Percentiles rank a stretch among this genome's conserved stretches.
These are phyloP conservation scores for Fusarium begoniae DNA, from an alignment of 2,329 filamentous ascomycete genomes.

Conservation along the genomic window DNA sequence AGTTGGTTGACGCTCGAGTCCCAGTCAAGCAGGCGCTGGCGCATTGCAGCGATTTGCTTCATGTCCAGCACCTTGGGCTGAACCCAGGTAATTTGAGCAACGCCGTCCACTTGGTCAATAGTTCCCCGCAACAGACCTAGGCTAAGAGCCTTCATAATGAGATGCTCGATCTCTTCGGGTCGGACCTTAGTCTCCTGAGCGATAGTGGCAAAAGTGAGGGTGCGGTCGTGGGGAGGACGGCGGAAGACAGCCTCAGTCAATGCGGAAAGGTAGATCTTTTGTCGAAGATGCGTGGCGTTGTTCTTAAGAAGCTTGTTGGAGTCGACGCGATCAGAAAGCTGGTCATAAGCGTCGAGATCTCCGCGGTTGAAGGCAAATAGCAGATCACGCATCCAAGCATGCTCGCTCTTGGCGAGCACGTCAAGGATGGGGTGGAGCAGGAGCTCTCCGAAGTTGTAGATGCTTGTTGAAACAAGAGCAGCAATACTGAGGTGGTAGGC, in stretches of 20 bases:
- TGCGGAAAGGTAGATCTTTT: slow-evolving; percentile 98
- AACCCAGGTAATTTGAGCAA: slow-evolving; percentile 97
- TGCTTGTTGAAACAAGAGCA: slow-evolving; percentile 90
- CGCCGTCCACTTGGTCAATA: slow-evolving; percentile 94
- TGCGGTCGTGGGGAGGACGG: slow-evolving; percentile 91
- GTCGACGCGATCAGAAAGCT: slow-evolving; percentile 80
- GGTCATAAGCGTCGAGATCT: slow-evolving; percentile 87
- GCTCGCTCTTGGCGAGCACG: slow-evolving; percentile 73
- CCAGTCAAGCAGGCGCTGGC: slow-evolving; percentile 88
- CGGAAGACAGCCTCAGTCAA: slow-evolving; percentile 97
- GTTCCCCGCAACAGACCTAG: slow-evolving; percentile 88
- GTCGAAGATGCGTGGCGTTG: slow-evolving; percentile 85
- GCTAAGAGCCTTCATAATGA: slow-evolving; percentile 99
- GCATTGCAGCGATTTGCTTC: slow-evolving; percentile 94
- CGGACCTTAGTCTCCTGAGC: slow-evolving; percentile 91
- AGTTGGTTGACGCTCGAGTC: slow-evolving; percentile 95
- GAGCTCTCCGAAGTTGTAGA: slow-evolving; percentile 99
- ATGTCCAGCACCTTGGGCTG: slow-evolving; percentile 98
- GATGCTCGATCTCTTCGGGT: slow-evolving; percentile 91
- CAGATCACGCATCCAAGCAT: slow-evolving; percentile 91
- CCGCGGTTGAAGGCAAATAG: slow-evolving; percentile 98
- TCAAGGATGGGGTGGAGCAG: slow-evolving; percentile 96
- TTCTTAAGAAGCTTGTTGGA: slow-evolving; percentile 82
- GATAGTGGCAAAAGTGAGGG: slow-evolving; percentile 91
- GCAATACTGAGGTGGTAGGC: slow-evolving; percentile 94